Evolutionary conservation across 2,329 filamentous ascomycete genomes (phyloP).

Genomic region (Bipolaris cookei): DNA sequence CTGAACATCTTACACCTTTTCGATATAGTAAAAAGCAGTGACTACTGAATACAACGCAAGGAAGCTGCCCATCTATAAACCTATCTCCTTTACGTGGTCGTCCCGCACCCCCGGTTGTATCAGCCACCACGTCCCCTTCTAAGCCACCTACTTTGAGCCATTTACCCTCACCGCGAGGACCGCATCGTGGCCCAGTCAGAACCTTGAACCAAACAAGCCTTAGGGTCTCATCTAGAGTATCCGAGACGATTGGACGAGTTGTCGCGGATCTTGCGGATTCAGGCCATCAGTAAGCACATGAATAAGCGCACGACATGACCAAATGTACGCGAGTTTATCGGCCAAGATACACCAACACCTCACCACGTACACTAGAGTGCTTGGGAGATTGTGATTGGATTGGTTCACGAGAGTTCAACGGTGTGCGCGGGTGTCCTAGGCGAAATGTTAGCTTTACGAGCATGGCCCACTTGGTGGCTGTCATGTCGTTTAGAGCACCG

Average conservation of each 20-base stretch:
- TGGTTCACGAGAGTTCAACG: background rate
- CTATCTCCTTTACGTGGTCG: background rate
- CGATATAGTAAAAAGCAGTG: background rate
- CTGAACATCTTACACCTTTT: background rate
- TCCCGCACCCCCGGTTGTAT: background rate
- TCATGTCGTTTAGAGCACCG: too few relatives aligned
- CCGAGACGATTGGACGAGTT: constrained; percentile 1
- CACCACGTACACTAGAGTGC: background rate
- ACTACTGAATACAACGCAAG: background rate
- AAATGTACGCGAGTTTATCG: background rate
- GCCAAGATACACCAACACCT: background rate
- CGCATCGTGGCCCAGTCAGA: background rate
- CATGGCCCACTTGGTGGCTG: background rate
- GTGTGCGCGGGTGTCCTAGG: background rate
- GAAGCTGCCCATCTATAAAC: background rate
- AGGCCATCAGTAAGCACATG: constrained; percentile 12
- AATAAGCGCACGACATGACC: constrained; percentile 13
- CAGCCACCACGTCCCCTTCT: constrained; percentile 2
- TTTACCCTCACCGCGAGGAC: background rate
- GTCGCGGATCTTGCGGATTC: constrained; percentile 1
- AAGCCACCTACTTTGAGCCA: background rate
- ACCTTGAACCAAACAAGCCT: background rate
- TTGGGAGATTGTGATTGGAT: background rate
- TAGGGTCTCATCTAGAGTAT: background rate
- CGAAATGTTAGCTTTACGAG: background rate